Conservation (phyloP, 805 yeast genomes). For the Saccharomycopsis capsularis region DNA sequence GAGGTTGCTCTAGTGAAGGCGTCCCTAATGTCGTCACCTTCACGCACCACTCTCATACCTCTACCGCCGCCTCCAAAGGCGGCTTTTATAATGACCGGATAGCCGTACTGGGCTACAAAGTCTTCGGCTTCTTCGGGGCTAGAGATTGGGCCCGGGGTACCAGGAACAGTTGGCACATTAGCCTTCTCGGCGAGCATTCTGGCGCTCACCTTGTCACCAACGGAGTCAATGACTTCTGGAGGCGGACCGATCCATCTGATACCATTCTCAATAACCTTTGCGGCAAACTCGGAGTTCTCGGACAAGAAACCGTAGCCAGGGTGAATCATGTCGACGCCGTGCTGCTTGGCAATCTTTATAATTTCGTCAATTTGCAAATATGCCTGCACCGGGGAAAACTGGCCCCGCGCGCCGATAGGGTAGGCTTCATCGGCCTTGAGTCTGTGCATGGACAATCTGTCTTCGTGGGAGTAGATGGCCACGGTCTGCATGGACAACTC, state of each 20-base stretch:
- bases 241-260: conserved; percentile 96
- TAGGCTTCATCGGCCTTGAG: conserved; percentile 92
- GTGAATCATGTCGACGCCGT: conserved; percentile 78
- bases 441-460: conserved; percentile 88
- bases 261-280: conserved; percentile 83
- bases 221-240: conserved; percentile 78
- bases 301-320: conserved; percentile 90
- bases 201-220: conserved; percentile 96
- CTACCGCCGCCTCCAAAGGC: conserved; percentile 99
- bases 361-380: conserved; percentile 94
- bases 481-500: conserved; percentile 96
- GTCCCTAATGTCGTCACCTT: conserved; percentile 87
- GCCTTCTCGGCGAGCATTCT: conserved; percentile 77
- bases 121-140: conserved; percentile 65
- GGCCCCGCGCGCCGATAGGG: conserved; percentile 82
- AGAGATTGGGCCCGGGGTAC: conserved; percentile 95
- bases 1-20: conserved; percentile 91
- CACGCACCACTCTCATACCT: conserved; percentile 98
- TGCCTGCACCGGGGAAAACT: conserved; percentile 92
- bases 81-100: conserved; percentile 95
- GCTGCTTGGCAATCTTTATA: conserved; percentile 72
- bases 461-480: conserved; percentile 95
- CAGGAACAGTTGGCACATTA: conserved; percentile 91
- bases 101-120: conserved; percentile 81
- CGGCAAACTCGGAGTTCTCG: conserved; percentile 90